Conservation (phyloP, 495 filamentous ascomycete genomes). For the Penicillium cosmopolitanum region DNA sequence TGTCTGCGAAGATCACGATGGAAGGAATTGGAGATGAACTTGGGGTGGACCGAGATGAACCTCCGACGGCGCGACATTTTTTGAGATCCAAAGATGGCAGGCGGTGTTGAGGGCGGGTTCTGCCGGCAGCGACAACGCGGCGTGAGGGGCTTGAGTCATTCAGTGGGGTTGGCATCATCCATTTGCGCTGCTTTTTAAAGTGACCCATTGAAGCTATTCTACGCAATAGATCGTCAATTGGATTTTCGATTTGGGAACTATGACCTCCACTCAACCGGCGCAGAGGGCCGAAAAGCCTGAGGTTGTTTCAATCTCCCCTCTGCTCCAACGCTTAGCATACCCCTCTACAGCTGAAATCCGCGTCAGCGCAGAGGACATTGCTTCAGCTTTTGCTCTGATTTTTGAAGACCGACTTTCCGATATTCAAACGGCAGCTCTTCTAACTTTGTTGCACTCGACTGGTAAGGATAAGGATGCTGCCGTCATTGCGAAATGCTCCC, state of each 20-base stretch:
- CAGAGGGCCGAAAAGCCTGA: slow-evolving; percentile 34
- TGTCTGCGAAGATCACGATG: slow-evolving; percentile 4
- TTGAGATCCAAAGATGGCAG: slow-evolving; percentile 23
- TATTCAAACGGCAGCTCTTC: slow-evolving; percentile 79
- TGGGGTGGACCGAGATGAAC: slow-evolving; percentile 22
- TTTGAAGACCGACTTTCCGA: slow-evolving; percentile 83
- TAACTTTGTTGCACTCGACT: slow-evolving; percentile 89
- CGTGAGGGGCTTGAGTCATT: slow-evolving; percentile 22
- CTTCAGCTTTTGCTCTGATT: slow-evolving; percentile 81
- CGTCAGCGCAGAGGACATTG: slow-evolving; percentile 79
- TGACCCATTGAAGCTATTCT: slow-evolving; percentile 4
- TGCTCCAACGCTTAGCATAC: slow-evolving; percentile 78
- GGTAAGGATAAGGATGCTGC: slow-evolving; percentile 74
- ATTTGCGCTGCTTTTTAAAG: not conserved
- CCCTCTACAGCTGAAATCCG: slow-evolving; percentile 55
- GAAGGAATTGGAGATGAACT: slow-evolving; percentile 17
- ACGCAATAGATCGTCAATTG: not conserved
- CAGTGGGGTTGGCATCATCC: slow-evolving; percentile 11
- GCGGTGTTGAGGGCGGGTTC: slow-evolving; percentile 22
- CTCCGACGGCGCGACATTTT: slow-evolving; percentile 33
- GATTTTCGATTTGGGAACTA: slow-evolving; percentile 5
- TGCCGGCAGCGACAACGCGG: slow-evolving; percentile 21
- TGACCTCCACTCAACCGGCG: slow-evolving; percentile 18
- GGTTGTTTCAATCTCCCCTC: slow-evolving; percentile 73
- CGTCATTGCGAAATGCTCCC: slow-evolving; percentile 77